Evolutionary conservation across 108 stramenopile species (phyloP).

Genomic region (Fistulifera solaris): DNA sequence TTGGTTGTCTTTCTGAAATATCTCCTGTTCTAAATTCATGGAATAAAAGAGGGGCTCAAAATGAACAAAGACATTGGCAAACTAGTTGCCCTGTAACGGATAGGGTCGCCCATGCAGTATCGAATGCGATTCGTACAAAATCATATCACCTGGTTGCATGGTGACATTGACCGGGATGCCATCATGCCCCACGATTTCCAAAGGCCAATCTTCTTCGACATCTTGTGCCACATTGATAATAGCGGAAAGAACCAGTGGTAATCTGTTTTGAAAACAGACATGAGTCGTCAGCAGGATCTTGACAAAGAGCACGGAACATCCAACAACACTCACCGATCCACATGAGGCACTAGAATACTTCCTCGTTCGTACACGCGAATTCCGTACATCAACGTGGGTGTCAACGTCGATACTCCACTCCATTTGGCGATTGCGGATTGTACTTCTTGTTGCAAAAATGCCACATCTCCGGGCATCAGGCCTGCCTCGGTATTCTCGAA

Average conservation of each 20-base stretch:
- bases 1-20: not conserved
- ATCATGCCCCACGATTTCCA: conserved; percentile 87
- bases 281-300: too few species aligned
- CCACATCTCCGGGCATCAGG: conserved; percentile 14
- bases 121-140: conserved; percentile 86
- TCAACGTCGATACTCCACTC: conserved; percentile 60
- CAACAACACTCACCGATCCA: too few species aligned
- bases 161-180: conserved; percentile 83
- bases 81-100: conserved; percentile 61
- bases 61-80: conserved; percentile 71
- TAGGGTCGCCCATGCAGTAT: conserved; percentile 91
- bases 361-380: conserved; percentile 74
- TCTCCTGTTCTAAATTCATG: not conserved
- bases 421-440: conserved; percentile 57
- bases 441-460: conserved; percentile 26
- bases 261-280: not conserved
- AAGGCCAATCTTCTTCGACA: conserved; percentile 71
- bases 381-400: conserved; percentile 84
- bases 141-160: conserved; percentile 84
- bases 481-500: conserved; percentile 16
- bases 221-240: conserved; percentile 87
- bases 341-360: conserved; percentile 80
- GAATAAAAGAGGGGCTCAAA: conserved; percentile 53
- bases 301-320: too few species aligned
- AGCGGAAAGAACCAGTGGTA: conserved; percentile 79